These are phyloP conservation scores for Colletotrichum navitas DNA, from an alignment of 2,329 filamentous ascomycete species.

Conservation along the genomic window DNA sequence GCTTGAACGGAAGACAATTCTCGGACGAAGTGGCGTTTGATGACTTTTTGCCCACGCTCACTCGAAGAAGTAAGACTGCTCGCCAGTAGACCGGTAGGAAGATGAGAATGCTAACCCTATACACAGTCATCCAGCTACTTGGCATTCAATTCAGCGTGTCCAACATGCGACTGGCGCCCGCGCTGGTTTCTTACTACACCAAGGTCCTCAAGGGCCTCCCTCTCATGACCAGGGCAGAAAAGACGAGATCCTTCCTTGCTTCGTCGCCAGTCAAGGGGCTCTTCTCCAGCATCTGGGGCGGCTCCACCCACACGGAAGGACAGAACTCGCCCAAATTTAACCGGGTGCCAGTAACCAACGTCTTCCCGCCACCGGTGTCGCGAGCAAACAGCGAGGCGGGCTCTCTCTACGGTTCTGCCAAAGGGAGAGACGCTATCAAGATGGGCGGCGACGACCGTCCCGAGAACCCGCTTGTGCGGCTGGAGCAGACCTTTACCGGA, in stretches of 20 bases:
- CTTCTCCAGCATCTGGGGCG: constrained; percentile 83
- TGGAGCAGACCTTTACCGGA: constrained; percentile 88
- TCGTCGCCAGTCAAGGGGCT: constrained; percentile 88
- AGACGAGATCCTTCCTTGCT: constrained; percentile 76
- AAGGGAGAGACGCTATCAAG: constrained; percentile 60
- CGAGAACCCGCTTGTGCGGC: constrained; percentile 75
- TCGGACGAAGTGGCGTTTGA: constrained; percentile 79
- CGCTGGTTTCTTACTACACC: constrained; percentile 81
- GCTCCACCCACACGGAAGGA: constrained; percentile 62
- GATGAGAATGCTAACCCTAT: constrained; percentile 50
- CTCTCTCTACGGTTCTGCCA: constrained; percentile 68
- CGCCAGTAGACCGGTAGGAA: not conserved
- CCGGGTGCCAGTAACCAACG: constrained; percentile 53
- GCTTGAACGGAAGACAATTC: constrained; percentile 77
- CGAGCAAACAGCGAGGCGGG: constrained; percentile 60
- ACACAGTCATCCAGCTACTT: constrained; percentile 77
- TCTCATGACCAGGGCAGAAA: constrained; percentile 72
- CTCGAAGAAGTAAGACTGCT: constrained; percentile 73
- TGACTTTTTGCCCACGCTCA: constrained; percentile 80
- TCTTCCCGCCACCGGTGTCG: constrained; percentile 55
- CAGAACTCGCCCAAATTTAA: constrained; percentile 55
- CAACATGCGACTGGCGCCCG: constrained; percentile 73
- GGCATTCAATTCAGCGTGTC: constrained; percentile 76
- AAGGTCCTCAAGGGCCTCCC: constrained; percentile 80
- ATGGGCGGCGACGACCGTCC: constrained; percentile 64